A percentile compares a stretch with the other conserved stretches of the same genome.
These are phyloP conservation scores for Lyophyllum shimeji DNA, from an alignment of 768 basidiomycete species.

Conservation along the genomic window DNA sequence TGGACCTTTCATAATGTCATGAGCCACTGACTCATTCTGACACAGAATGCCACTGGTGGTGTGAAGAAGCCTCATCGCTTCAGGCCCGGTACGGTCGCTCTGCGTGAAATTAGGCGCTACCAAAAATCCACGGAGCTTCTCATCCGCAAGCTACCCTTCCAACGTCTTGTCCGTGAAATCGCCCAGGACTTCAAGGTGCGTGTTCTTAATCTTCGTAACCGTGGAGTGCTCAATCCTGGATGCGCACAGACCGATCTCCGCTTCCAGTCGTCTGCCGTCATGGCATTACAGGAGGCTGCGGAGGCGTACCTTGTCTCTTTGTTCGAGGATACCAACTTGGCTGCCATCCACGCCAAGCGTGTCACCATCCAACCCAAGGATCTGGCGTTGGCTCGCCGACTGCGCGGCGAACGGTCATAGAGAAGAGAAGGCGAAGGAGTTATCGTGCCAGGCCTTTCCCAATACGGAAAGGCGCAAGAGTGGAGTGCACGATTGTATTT, in stretches of 20 bases:
- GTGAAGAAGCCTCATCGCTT: slow-evolving; percentile 85
- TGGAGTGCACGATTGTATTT: slow-evolving; percentile 3
- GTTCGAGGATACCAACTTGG: slow-evolving; percentile 68
- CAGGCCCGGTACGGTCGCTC: slow-evolving; percentile 76
- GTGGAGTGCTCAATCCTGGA: not conserved
- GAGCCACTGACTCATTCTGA: slow-evolving; percentile 5
- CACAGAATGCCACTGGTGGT: slow-evolving; percentile 53
- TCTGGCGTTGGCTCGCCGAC: slow-evolving; percentile 46
- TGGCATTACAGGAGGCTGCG: slow-evolving; percentile 66
- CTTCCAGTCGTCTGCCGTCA: slow-evolving; percentile 72
- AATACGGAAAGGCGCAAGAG: not conserved
- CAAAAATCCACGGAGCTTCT: slow-evolving; percentile 65
- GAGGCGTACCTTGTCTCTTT: slow-evolving; percentile 74
- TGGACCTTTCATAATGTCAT: not conserved
- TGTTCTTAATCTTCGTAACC: slow-evolving; percentile 4
- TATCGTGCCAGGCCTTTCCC: not conserved
- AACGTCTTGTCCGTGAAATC: slow-evolving; percentile 76
- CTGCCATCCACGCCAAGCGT: slow-evolving; percentile 60
- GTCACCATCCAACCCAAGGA: slow-evolving; percentile 66
- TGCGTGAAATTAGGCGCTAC: slow-evolving; percentile 71
- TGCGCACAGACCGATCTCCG: slow-evolving; percentile 62
- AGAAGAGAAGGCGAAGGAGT: not conserved
- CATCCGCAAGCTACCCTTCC: slow-evolving; percentile 68
- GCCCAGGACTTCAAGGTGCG: slow-evolving; percentile 77
- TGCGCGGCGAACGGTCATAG: slow-evolving; percentile 36